phyloP scores from a whole-genome alignment of 164 flowering plant genomes.

The Magnolia changhungtana region DNA sequence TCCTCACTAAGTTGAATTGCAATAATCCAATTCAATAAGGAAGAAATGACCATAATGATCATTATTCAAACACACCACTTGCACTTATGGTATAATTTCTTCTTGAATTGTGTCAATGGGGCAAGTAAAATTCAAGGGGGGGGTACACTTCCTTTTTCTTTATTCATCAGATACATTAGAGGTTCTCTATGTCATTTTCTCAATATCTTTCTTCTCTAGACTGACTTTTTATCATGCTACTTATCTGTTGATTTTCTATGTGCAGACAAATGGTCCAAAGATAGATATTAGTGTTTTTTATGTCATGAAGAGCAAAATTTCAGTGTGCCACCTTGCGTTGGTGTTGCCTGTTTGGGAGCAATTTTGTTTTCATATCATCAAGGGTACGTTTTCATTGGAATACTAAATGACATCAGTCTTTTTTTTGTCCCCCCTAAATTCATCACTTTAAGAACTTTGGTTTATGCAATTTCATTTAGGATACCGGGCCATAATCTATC shows the following conservation, averaged over 20 bases:
- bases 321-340: constrained; percentile 99
- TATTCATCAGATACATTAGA: too few relatives aligned
- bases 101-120: too few relatives aligned
- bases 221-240: too few relatives aligned
- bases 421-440: neutral
- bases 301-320: constrained; percentile 87
- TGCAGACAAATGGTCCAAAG: constrained; percentile 92
- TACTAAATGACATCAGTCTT: neutral
- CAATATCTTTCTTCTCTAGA: too few relatives aligned
- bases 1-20: neutral
- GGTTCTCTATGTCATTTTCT: too few relatives aligned
- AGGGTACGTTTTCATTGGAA: constrained; percentile 45
- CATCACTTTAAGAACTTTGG: neutral
- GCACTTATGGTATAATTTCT: too few relatives aligned
- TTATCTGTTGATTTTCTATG: neutral
- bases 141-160: too few relatives aligned
- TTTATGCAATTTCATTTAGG: neutral
- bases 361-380: constrained; percentile 92
- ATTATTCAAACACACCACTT: too few relatives aligned
- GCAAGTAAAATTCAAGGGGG: too few relatives aligned
- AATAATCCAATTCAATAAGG: neutral
- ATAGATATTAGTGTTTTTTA: constrained; percentile 95
- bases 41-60: neutral
- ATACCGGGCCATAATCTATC: too few relatives aligned
- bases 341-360: constrained; percentile 93